Conservation (phyloP, 2,329 filamentous ascomycete species). For the Pseudogymnoascus sp. region DNA sequence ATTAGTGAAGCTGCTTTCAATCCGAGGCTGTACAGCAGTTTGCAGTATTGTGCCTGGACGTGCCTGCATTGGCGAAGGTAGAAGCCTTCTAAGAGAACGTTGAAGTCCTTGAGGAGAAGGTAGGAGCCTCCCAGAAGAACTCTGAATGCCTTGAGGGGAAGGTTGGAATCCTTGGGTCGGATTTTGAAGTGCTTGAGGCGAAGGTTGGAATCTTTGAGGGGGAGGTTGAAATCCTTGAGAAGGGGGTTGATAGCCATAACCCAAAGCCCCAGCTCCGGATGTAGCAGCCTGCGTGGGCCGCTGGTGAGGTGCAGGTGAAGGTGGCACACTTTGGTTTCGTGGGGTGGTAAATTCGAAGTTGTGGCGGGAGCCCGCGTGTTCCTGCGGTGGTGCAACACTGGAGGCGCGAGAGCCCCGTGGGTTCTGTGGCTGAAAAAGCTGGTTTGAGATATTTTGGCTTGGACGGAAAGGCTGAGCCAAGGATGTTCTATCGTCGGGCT, state of each 20-base stretch:
- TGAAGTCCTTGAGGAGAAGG: not conserved
- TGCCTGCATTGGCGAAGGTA: not conserved
- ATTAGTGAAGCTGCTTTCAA: not conserved
- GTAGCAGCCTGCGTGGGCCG: not conserved
- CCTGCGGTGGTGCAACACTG: not conserved
- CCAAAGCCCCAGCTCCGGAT: not conserved
- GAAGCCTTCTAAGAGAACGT: not conserved
- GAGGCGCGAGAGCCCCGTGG: not conserved
- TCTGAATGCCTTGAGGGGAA: too few species aligned
- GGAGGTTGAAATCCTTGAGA: not conserved
- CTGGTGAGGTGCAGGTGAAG: not conserved
- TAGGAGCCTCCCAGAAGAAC: too few species aligned
- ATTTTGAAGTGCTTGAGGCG: too few species aligned
- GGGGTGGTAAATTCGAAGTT: not conserved
- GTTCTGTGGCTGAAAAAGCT: not conserved
- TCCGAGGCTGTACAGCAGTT: not conserved
- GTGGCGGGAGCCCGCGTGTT: too few species aligned
- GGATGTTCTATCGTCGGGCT: not conserved
- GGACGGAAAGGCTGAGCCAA: not conserved
- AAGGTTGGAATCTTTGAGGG: not conserved
- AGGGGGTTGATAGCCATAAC: not conserved
- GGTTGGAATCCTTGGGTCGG: too few species aligned
- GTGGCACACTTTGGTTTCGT: not conserved
- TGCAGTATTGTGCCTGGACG: not conserved
- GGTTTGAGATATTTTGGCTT: not conserved